Conservation (phyloP, 2,329 filamentous ascomycete species). For the Phialocephala subalpina region DNA sequence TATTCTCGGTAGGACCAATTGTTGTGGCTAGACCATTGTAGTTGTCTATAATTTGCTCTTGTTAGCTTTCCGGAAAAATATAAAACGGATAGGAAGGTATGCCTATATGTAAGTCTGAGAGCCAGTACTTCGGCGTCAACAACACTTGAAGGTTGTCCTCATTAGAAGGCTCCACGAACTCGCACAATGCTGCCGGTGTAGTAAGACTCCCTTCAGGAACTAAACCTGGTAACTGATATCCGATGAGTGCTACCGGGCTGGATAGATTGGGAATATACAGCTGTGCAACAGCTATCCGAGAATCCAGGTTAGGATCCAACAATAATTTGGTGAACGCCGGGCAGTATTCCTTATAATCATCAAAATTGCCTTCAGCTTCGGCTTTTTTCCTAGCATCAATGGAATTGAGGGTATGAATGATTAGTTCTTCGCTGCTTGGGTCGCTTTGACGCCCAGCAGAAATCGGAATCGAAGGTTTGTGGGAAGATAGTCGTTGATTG, state of each 20-base stretch:
- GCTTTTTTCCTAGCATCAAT: not conserved
- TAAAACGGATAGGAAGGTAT: conserved; percentile 13
- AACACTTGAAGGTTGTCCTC: conserved; percentile 24
- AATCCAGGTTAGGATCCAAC: not conserved
- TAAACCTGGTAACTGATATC: not conserved
- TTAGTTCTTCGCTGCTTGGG: conserved; percentile 2
- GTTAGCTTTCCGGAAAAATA: not conserved
- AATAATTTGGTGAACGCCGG: not conserved
- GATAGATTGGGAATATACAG: not conserved
- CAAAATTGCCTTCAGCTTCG: not conserved
- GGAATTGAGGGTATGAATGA: not conserved
- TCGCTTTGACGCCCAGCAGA: not conserved
- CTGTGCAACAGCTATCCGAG: conserved; percentile 4
- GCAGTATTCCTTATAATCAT: not conserved
- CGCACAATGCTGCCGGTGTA: not conserved
- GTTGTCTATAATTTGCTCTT: conserved; percentile 1
- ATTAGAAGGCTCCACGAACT: conserved; percentile 16
- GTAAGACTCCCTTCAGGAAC: conserved; percentile 5
- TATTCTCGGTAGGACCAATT: conserved; percentile 22
- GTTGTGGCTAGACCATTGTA: conserved; percentile 24
- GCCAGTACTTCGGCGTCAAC: conserved; percentile 24
- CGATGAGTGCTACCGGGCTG: conserved; percentile 5
- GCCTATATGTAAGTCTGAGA: conserved; percentile 29
- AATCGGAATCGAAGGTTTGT: not conserved
- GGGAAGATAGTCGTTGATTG: not conserved